Evolutionary conservation across 345 rosid genomes (phyloP).

Genomic region (Eucalyptus caleyi): DNA sequence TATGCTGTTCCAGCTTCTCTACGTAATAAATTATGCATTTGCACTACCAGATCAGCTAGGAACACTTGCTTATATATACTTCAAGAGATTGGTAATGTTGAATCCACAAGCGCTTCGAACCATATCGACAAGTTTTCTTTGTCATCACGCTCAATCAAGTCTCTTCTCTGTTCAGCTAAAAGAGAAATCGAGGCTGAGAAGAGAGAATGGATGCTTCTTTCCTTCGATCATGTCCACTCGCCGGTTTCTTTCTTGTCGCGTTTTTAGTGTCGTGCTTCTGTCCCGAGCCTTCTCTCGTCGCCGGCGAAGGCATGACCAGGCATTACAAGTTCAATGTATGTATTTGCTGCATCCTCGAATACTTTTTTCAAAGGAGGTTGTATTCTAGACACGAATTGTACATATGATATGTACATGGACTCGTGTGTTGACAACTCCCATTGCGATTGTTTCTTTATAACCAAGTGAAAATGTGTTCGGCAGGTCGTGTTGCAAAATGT

Average conservation of each 20-base stretch:
- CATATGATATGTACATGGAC: background rate
- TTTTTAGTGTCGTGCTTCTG: constrained; percentile 1
- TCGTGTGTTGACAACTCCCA: background rate
- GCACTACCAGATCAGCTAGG: background rate
- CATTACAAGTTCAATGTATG: constrained; percentile 68
- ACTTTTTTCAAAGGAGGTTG: background rate
- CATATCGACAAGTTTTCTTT: background rate
- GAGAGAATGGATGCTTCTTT: background rate
- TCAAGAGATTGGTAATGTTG: background rate
- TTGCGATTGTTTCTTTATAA: background rate
- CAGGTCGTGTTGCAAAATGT: constrained; percentile 32
- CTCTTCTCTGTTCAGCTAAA: background rate
- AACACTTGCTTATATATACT: background rate
- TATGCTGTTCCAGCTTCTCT: background rate
- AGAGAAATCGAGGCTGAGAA: background rate
- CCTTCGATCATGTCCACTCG: background rate
- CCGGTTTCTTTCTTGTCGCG: background rate
- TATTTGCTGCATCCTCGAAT: background rate
- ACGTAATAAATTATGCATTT: background rate
- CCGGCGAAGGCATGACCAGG: constrained; percentile 36
- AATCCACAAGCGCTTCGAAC: background rate
- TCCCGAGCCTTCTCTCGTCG: constrained; percentile 16
- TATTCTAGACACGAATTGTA: background rate
- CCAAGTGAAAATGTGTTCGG: background rate
- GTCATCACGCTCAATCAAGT: background rate